Evolutionary conservation across 179 eudicot genomes (phyloP).

Genomic region (Beta corolliflora): DNA sequence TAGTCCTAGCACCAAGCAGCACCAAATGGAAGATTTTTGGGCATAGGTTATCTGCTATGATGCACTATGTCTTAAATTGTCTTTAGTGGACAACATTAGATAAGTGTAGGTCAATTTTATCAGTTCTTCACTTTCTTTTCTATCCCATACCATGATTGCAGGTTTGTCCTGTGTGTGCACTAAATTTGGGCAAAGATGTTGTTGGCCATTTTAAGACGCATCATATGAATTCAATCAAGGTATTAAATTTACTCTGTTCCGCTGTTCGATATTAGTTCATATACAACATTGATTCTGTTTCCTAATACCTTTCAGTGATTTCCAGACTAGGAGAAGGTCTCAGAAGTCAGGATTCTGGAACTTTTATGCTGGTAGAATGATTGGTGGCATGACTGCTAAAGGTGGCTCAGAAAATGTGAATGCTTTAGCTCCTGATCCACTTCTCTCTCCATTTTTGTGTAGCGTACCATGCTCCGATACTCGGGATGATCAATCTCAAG

Average conservation of each 20-base stretch:
- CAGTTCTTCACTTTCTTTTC: conserved; percentile 16
- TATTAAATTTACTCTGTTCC: conserved; percentile 9
- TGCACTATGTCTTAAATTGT: background rate
- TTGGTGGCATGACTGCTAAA: conserved; percentile 36
- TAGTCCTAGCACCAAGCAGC: background rate
- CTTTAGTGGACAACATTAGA: background rate
- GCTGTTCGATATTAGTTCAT: background rate
- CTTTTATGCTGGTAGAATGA: conserved; percentile 44
- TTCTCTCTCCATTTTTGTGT: conserved; percentile 63
- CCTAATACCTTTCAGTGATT: conserved; percentile 18
- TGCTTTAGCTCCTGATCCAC: conserved; percentile 70
- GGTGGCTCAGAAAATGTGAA: conserved; percentile 30
- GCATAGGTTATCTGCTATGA: background rate
- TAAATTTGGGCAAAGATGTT: conserved; percentile 81
- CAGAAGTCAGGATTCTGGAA: conserved; percentile 69
- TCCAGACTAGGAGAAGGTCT: conserved; percentile 55
- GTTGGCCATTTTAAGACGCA: conserved; percentile 69
- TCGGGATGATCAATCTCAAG: conserved; percentile 34
- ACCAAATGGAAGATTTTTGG: background rate
- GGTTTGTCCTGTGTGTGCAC: conserved; percentile 98
- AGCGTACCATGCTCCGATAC: conserved; percentile 38
- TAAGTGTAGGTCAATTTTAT: background rate
- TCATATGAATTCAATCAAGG: conserved; percentile 85
- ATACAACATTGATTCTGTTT: conserved; percentile 11
- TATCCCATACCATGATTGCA: conserved; percentile 29